Evolutionary conservation across 2,329 filamentous ascomycete species (phyloP).

Genomic region (Cladosporium sp.): DNA sequence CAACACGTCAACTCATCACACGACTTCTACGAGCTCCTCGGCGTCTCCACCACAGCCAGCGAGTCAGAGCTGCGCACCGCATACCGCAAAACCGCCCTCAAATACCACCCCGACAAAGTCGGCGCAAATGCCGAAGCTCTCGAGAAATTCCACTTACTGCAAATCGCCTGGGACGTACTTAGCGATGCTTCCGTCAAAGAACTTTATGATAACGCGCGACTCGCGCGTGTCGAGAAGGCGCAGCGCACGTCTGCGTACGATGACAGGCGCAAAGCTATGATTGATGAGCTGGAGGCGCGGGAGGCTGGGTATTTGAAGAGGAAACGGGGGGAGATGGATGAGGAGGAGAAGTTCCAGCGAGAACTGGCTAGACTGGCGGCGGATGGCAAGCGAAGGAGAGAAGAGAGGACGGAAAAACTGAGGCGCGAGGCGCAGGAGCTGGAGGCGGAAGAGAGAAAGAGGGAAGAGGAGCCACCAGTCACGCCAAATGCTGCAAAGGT

Average conservation of each 20-base stretch:
- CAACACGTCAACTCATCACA: slow-evolving; percentile 42
- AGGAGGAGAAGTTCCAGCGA: slow-evolving; percentile 60
- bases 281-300: slow-evolving; percentile 79
- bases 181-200: slow-evolving; percentile 68
- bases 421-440: slow-evolving; percentile 51
- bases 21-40: slow-evolving; percentile 78
- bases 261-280: slow-evolving; percentile 70
- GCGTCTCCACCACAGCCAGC: slow-evolving; percentile 57
- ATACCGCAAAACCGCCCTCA: slow-evolving; percentile 82
- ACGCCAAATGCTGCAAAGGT: neutral
- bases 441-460: slow-evolving; percentile 49
- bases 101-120: slow-evolving; percentile 92
- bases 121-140: slow-evolving; percentile 64
- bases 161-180: slow-evolving; percentile 83
- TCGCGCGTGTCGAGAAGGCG: slow-evolving; percentile 68
- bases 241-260: slow-evolving; percentile 73
- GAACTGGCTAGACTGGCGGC: slow-evolving; percentile 48
- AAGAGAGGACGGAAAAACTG: slow-evolving; percentile 55
- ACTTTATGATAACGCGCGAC: slow-evolving; percentile 75
- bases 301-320: slow-evolving; percentile 58
- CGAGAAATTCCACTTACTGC: slow-evolving; percentile 80
- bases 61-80: slow-evolving; percentile 78
- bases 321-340: slow-evolving; percentile 45
- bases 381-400: slow-evolving; percentile 54
- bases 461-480: slow-evolving; percentile 15